Evolutionary conservation across 176 grass and related monocot species (phyloP), one percentile per base, ranked within the genome.

Genomic region (Bolboschoenus planiculmis): DNA sequence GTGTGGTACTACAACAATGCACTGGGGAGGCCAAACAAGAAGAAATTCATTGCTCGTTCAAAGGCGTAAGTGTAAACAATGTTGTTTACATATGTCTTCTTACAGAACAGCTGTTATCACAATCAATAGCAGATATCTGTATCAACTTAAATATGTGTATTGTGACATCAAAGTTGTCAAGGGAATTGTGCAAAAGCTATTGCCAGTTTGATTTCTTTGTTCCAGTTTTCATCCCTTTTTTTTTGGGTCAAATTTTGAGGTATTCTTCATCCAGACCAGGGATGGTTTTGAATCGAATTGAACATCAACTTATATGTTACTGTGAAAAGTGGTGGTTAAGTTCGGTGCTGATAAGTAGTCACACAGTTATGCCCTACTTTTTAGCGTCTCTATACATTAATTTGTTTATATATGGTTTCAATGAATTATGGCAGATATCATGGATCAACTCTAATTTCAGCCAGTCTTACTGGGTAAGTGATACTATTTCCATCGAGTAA

Each of bases 1-100:
- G 92, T 98, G 58, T 98, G 96, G 96, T 98, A 98, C 82, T 98
- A 95, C 89, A 95, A 98, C 82, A 98, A 98, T 65, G 96, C 96
- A 86, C 53, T 98, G 82, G 96, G 96, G 63, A 93, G 92, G 78
- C 90, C 92, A 78, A 86, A 99, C 42, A 99, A 99, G 89, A 99
- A 99, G 78, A 99, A 99, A 84, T 95, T 99, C 70, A 99, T 99
- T 82, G 96, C 96, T 15, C 89, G 92, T 67, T 78, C 91, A 90
- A 95, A 99, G 79, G 68, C 96, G 96, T 99, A 93, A 88, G 84
- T 84, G 43, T 65, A 61, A 30, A 61, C 10, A 10, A 9, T 61
- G 58, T 61, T 51, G 68, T 31, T 57, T 67, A 39, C 10, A 24
- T 11, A 21, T 8, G 10, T 65, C 26, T 87, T 71, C 24, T 57